A percentile compares a stretch with the other conserved stretches of the same genome.
phyloP scores from a whole-genome alignment of 345 rosid species.

The Eucalyptus urophylla region DNA sequence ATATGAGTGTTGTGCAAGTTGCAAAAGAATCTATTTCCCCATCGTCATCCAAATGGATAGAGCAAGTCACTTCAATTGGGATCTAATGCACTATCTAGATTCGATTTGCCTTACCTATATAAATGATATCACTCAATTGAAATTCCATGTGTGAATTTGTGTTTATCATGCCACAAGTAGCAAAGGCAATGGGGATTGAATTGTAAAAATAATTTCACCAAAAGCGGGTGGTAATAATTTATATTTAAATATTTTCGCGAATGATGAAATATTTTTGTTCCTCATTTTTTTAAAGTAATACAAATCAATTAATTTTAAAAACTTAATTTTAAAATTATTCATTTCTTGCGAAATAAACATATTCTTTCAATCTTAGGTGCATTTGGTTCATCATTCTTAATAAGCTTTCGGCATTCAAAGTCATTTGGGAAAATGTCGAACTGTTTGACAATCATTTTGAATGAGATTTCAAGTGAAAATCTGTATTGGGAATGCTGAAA shows the following conservation, averaged over 20 bases:
- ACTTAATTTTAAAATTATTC: too few species aligned
- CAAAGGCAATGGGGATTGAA: background rate
- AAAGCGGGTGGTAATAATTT: too few species aligned
- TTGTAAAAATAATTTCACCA: background rate
- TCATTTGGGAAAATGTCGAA: too few species aligned
- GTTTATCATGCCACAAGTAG: background rate
- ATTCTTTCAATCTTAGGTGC: too few species aligned
- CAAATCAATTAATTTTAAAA: too few species aligned
- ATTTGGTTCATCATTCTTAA: too few species aligned
- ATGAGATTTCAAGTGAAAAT: too few species aligned
- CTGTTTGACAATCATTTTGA: too few species aligned
- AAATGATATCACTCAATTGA: background rate
- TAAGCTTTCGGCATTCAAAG: too few species aligned
- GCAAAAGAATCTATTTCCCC: background rate
- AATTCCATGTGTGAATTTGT: background rate
- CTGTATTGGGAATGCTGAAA: accelerated
- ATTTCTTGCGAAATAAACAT: too few species aligned
- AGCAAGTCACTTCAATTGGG: background rate
- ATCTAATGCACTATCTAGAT: background rate
- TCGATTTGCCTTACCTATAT: background rate
- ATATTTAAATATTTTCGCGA: too few species aligned
- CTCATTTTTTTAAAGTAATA: too few species aligned
- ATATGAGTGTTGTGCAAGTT: background rate
- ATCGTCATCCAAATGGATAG: accelerated
- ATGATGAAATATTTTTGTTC: background rate